These are phyloP conservation scores for Leishmania major DNA, from an alignment of 208 protist species.

Conservation along the genomic window DNA sequence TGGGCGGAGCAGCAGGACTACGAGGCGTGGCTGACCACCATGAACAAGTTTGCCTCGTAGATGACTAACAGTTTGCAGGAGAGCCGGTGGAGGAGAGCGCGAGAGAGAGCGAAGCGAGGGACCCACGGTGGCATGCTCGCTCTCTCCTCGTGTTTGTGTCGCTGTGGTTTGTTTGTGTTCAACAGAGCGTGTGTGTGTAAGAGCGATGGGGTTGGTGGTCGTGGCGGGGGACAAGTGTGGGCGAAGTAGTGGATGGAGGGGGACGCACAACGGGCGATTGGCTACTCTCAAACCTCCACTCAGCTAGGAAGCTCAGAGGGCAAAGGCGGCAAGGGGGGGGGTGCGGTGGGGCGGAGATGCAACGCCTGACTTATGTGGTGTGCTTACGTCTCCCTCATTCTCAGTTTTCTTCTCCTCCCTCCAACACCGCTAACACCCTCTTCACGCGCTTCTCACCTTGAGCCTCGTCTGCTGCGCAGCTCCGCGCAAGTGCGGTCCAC, in stretches of 20 bases:
- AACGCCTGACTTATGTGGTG: neutral
- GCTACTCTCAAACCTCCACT: neutral
- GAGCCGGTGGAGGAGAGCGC: neutral
- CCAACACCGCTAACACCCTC: neutral
- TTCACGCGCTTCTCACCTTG: neutral
- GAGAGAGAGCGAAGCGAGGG: neutral
- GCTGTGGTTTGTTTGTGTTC: neutral
- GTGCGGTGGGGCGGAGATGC: neutral
- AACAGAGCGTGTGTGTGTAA: neutral
- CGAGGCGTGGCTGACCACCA: slow-evolving; percentile 78
- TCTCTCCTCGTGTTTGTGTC: neutral
- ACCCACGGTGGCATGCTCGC: neutral
- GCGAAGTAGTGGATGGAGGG: neutral
- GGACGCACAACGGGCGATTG: neutral
- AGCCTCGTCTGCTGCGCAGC: neutral
- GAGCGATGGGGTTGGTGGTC: neutral
- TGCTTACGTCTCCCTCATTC: neutral
- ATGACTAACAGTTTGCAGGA: too few species aligned
- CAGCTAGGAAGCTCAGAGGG: neutral
- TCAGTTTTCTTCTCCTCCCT: neutral
- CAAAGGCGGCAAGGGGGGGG: neutral
- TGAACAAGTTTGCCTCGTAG: slow-evolving; percentile 81
- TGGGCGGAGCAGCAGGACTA: slow-evolving; percentile 94
- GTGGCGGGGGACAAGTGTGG: neutral
- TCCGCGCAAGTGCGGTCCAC: neutral